A percentile compares a stretch with the other conserved stretches of the same genome.
phyloP scores from a whole-genome alignment of 306 rosid genomes.

The Trichosanthes truncata region DNA sequence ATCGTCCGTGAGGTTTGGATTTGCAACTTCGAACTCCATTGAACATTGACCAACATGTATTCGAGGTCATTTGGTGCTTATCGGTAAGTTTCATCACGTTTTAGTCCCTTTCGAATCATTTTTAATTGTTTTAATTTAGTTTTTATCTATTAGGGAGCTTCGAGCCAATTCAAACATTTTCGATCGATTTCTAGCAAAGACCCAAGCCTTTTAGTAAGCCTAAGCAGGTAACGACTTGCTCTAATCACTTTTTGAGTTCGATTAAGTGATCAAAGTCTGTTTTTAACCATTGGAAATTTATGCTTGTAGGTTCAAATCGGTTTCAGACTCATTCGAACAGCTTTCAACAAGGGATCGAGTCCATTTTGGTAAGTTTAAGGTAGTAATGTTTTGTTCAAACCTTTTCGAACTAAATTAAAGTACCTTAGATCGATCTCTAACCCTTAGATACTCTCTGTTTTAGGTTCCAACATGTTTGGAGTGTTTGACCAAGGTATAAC shows the following conservation, averaged over 20 bases:
- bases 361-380: not conserved
- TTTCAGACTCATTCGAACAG: not conserved
- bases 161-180: not conserved
- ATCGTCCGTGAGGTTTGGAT: not conserved
- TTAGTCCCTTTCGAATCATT: not conserved
- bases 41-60: not conserved
- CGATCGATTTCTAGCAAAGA: not conserved
- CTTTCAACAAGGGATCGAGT: not conserved
- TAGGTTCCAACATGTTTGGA: not conserved
- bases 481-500: not conserved
- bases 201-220: too few relatives aligned
- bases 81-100: not conserved
- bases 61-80: not conserved
- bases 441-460: not conserved
- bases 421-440: too few relatives aligned
- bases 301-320: not conserved
- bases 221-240: too few relatives aligned
- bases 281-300: not conserved
- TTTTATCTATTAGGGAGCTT: not conserved
- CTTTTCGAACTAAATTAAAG: not conserved
- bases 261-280: not conserved
- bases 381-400: not conserved
- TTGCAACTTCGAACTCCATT: not conserved
- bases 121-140: too few relatives aligned
- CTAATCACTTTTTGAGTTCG: not conserved